Base-by-base conservation (phyloP, 2,329 filamentous ascomycete genomes). In the Cladosporium cucumerinum region DNA sequence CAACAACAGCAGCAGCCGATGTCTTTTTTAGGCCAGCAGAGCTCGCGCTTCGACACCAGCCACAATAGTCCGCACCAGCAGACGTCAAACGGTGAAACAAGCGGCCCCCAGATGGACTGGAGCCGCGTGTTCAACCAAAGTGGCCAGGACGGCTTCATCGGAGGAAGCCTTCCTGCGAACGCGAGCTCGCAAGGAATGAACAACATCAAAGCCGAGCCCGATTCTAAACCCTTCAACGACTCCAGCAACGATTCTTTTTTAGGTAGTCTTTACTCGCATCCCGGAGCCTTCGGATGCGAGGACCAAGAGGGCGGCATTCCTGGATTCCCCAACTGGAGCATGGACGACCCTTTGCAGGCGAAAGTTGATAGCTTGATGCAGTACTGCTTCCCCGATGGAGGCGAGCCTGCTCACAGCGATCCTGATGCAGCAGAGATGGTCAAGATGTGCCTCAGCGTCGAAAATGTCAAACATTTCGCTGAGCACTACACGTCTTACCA, bases 401-500 rank as follows among this genome's bases (percentile, higher is more conserved):
- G 80, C 79, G 80, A 82, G 82, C 77, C 83, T 77, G 79, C 79
- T 78, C 79, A 77, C 75, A 68, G 81, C 86, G 78, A 82, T 84
- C 78, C 81, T 83, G 55, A 52, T 32, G 74, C 78, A 73, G 69
- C 75, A 51, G 65, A 74, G 39, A 66, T 74, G 49, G 67, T 84
- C 65, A 79, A 78, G 70, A 71, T 75, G 65, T 88, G 87, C 72
- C 84, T 91, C 71, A 87, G 86, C 57, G 82, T 86, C 66, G 85
- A 89, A 70, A 89, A 89, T 75, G 82, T 91, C 73, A 87, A 87
- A 79, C 84, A 88, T 73, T 91, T 91, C 74, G 82, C 91, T 75
- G 84, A 88, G 71, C 84, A 87, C 72, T 92, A 90, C 80, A 86
- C 84, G 66, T 87, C 90, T 76, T 92, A 88, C 75, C 87, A 91